phyloP scores from a whole-genome alignment of 257 asterid genomes.

The Dorcoceras hygrometricum region DNA sequence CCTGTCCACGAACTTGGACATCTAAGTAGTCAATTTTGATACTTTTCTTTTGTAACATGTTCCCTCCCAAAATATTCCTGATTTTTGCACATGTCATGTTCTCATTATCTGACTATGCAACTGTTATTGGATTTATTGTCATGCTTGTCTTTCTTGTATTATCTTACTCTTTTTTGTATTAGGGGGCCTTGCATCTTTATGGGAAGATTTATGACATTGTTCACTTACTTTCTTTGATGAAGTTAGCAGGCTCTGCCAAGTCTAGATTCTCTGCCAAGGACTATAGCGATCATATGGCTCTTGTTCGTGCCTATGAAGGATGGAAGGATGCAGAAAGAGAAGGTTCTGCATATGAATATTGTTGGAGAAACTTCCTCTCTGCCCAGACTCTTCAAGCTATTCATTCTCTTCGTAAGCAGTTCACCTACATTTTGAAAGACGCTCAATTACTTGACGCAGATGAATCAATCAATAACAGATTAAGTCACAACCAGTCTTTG shows the following conservation, averaged over 20 bases:
- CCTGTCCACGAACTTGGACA: too few relatives aligned
- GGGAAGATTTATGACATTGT: conserved; percentile 21
- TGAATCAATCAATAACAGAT: conserved; percentile 54
- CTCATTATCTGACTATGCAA: too few relatives aligned
- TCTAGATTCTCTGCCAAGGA: conserved; percentile 98
- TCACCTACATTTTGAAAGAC: conserved; percentile 77
- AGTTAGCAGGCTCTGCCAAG: conserved; percentile 95
- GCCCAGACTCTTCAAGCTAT: conserved; percentile 97
- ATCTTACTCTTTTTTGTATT: background rate
- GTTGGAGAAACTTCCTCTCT: conserved; percentile 97
- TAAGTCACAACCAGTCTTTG: conserved; percentile 88
- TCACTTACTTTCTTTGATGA: conserved; percentile 27
- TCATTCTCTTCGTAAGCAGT: conserved; percentile 93
- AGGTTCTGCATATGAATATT: conserved; percentile 92
- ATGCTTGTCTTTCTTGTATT: too few relatives aligned
- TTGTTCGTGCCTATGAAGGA: conserved; percentile 98
- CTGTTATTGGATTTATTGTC: too few relatives aligned
- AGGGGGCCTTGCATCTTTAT: conserved; percentile 2
- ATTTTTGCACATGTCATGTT: too few relatives aligned
- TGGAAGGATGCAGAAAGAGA: conserved; percentile 99
- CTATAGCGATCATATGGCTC: conserved; percentile 99
- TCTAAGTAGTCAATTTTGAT: too few relatives aligned
- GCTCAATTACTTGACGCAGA: conserved; percentile 75
- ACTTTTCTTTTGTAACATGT: too few relatives aligned
- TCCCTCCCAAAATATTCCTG: too few relatives aligned